Evolutionary conservation across 1,284 basidiomycete species (phyloP).

Genomic region (Coniferiporia sulphurascens): DNA sequence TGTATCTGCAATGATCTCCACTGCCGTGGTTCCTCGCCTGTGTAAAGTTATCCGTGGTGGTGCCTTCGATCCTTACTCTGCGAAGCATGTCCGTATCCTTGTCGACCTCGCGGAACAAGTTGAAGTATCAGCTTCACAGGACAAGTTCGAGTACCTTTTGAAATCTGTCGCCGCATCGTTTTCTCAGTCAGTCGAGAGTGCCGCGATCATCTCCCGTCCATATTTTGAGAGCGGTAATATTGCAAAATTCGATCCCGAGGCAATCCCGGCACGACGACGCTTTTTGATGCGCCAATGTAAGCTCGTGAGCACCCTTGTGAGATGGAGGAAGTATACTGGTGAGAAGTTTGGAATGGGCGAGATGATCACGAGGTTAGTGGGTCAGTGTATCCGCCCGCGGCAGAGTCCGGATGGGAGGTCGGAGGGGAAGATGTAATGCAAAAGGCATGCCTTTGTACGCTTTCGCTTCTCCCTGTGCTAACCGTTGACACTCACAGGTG

Average conservation of each 20-base stretch:
- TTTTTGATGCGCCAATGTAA: slow-evolving; percentile 70
- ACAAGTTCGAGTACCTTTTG: slow-evolving; percentile 68
- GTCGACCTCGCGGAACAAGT: slow-evolving; percentile 80
- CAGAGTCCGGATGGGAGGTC: slow-evolving; percentile 81
- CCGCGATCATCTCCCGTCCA: slow-evolving; percentile 41
- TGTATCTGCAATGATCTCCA: slow-evolving; percentile 84
- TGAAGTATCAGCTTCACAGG: slow-evolving; percentile 68
- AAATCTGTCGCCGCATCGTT: slow-evolving; percentile 61
- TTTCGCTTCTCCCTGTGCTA: background rate
- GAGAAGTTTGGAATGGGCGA: slow-evolving; percentile 56
- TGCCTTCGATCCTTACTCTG: slow-evolving; percentile 79
- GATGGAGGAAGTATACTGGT: slow-evolving; percentile 72
- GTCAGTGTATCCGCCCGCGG: slow-evolving; percentile 62
- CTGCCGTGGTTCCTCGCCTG: slow-evolving; percentile 74
- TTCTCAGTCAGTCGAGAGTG: slow-evolving; percentile 46
- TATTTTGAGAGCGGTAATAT: slow-evolving; percentile 33
- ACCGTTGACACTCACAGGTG: background rate
- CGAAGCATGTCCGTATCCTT: slow-evolving; percentile 55
- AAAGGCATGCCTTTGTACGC: slow-evolving; percentile 43
- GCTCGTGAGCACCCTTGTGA: slow-evolving; percentile 64
- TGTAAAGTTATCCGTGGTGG: slow-evolving; percentile 68
- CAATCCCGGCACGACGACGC: slow-evolving; percentile 66
- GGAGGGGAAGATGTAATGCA: slow-evolving; percentile 70
- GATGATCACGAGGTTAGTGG: slow-evolving; percentile 54
- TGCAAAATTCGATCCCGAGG: slow-evolving; percentile 71